A percentile compares a stretch with the other conserved stretches of the same genome.
phyloP scores from a whole-genome alignment of 148 eudicot species.

The Rhododendron ferrugineum region DNA sequence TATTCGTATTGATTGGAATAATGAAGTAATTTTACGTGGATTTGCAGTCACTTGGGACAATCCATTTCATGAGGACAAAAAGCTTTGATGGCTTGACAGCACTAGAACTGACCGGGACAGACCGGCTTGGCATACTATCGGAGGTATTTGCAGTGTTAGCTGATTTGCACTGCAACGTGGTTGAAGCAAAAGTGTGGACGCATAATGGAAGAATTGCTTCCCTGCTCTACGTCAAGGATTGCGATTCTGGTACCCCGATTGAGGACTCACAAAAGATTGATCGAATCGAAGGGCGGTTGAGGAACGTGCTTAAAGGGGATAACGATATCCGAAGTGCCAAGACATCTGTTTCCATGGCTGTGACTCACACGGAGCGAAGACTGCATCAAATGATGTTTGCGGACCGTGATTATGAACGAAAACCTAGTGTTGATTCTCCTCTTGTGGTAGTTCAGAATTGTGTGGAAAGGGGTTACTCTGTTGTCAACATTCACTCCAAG shows the following conservation, averaged over 20 bases:
- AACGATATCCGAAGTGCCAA: conserved; percentile 76
- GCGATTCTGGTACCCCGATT: conserved; percentile 60
- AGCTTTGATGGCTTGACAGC: conserved; percentile 62
- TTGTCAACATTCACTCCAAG: conserved; percentile 65
- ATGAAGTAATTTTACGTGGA: neutral
- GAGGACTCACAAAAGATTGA: conserved; percentile 51
- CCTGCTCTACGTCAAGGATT: conserved; percentile 65
- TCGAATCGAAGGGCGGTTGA: conserved; percentile 50
- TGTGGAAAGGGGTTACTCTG: conserved; percentile 70
- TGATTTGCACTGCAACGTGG: conserved; percentile 60
- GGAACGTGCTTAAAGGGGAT: conserved; percentile 80
- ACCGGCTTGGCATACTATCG: conserved; percentile 69
- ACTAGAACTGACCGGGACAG: conserved; percentile 73
- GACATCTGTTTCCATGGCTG: conserved; percentile 56
- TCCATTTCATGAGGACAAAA: conserved; percentile 40
- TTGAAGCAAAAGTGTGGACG: conserved; percentile 84
- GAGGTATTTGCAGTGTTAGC: conserved; percentile 88
- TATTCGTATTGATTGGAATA: neutral
- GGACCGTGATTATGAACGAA: conserved; percentile 76
- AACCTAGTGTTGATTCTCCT: conserved; percentile 37
- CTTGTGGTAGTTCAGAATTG: conserved; percentile 66
- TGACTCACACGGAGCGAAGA: conserved; percentile 79
- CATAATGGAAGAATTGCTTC: conserved; percentile 89
- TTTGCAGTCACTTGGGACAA: conserved; percentile 66
- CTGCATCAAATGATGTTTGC: conserved; percentile 94